Base-by-base conservation (phyloP, 2,329 filamentous ascomycete genomes). In the Lithohypha guttulata region DNA sequence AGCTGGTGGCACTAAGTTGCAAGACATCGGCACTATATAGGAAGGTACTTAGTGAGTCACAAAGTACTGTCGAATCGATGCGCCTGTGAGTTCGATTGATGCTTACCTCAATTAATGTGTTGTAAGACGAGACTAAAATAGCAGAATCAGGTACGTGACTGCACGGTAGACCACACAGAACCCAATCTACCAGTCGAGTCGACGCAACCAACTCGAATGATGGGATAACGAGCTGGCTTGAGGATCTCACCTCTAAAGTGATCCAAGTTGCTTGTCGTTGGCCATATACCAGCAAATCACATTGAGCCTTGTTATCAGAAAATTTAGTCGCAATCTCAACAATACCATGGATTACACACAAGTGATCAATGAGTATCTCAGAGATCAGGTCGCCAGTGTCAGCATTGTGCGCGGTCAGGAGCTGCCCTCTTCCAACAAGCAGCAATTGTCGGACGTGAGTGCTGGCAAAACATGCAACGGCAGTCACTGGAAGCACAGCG, bases 21-120 rank as follows among this genome's bases (percentile, higher is more conserved):
- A 69, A 62, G 13, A 93, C 59, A 53, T 83, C 75, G 4, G 86
- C 89, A 11, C 85, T 84, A 59, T 93, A 98, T 6, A 98, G 69
- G 39, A 93, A 86, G 2, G 86, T 89, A 29, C 83, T 74, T 6
- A 87, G 60, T 23, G 65, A 62, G 4, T 69, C 68, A 10, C 79
- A 61, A 1, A 64, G 44, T 10, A 69, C 3, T 8, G 3, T 11
- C 6, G 14, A n/a, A 7, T 30, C 19, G 8, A 39, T 11, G 15
- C 8, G 15, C 13, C 11, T n/a, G 11, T 21, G 13, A n/a, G 27
- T n/a, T 13, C 13, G n/a, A 14, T 39, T 23, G 23, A 19, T 13
- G 2, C 10, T 22, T 5, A 39, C 14, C 3, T 14, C 7, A 27
- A 17, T 27, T n/a, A 39, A 22, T 13, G 27, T 19, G 23, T 39